phyloP scores from a whole-genome alignment of 495 filamentous ascomycete species.

The Neurospora sp. region DNA sequence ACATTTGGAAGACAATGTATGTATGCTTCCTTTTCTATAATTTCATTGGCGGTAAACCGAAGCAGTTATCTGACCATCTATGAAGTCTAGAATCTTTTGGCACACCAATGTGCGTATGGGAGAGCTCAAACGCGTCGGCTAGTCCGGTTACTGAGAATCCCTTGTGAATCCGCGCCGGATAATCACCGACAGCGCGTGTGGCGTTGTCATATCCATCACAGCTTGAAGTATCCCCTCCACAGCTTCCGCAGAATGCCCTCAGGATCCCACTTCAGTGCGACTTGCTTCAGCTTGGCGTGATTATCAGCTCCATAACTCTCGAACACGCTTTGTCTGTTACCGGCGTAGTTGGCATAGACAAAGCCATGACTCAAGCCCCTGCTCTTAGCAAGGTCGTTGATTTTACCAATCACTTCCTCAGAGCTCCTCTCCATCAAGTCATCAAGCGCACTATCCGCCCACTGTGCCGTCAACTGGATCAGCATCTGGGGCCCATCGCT shows the following conservation, averaged over 20 bases:
- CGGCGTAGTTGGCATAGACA: slow-evolving; percentile 47
- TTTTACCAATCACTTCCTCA: slow-evolving; percentile 19
- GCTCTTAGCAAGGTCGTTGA: slow-evolving; percentile 30
- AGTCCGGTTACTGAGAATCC: background rate
- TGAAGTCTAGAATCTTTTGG: background rate
- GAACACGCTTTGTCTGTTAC: slow-evolving; percentile 32
- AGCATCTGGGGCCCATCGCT: slow-evolving; percentile 15
- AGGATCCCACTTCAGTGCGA: slow-evolving; percentile 37
- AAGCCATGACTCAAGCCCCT: slow-evolving; percentile 39
- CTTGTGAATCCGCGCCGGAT: background rate
- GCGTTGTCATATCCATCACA: background rate
- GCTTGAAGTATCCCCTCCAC: slow-evolving; percentile 32
- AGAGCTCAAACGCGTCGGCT: background rate
- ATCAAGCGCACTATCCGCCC: slow-evolving; percentile 9
- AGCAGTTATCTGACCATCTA: background rate
- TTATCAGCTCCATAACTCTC: slow-evolving; percentile 33
- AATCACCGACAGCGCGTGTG: background rate
- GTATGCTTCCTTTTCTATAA: background rate
- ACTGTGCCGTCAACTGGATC: slow-evolving; percentile 11
- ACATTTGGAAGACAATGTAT: background rate
- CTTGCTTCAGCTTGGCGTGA: slow-evolving; percentile 18
- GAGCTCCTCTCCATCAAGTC: slow-evolving; percentile 19
- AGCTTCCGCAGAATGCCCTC: slow-evolving; percentile 29
- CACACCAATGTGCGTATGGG: background rate
- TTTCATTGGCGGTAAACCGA: background rate